phyloP scores from a whole-genome alignment of 176 grass and related monocot genomes.

The Musa acuminata region DNA sequence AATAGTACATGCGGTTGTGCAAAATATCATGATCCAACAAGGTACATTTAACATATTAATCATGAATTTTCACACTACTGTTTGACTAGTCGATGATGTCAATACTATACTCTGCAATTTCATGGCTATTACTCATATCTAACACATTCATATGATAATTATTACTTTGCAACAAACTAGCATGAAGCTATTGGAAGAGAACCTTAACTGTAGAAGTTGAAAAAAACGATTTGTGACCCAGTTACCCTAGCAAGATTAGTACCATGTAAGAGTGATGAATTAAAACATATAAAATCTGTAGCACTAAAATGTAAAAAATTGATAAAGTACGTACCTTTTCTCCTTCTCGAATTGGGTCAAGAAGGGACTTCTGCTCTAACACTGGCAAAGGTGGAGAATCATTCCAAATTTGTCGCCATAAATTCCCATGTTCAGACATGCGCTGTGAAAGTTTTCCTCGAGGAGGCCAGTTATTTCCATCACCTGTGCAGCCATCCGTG shows the following conservation, averaged over 20 bases:
- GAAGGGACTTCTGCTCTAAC: constrained; percentile 70
- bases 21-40: too few species aligned
- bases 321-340: constrained; percentile 62
- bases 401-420: constrained; percentile 97
- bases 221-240: not conserved
- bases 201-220: not conserved
- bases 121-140: too few species aligned
- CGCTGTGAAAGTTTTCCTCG: constrained; percentile 77
- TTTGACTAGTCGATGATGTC: too few species aligned
- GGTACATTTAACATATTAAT: too few species aligned
- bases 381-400: constrained; percentile 67
- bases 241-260: not conserved
- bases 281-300: not conserved
- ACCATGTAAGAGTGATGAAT: not conserved
- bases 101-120: too few species aligned
- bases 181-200: not conserved
- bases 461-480: constrained; percentile 56
- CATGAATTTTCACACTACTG: too few species aligned
- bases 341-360: constrained; percentile 83
- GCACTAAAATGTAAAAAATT: not conserved
- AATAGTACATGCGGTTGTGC: too few species aligned
- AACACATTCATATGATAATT: too few species aligned
- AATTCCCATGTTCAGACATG: constrained; percentile 85
- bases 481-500: constrained; percentile 26
- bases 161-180: not conserved